phyloP scores from a whole-genome alignment of 768 basidiomycete genomes.

The Sarcodon sp. region DNA sequence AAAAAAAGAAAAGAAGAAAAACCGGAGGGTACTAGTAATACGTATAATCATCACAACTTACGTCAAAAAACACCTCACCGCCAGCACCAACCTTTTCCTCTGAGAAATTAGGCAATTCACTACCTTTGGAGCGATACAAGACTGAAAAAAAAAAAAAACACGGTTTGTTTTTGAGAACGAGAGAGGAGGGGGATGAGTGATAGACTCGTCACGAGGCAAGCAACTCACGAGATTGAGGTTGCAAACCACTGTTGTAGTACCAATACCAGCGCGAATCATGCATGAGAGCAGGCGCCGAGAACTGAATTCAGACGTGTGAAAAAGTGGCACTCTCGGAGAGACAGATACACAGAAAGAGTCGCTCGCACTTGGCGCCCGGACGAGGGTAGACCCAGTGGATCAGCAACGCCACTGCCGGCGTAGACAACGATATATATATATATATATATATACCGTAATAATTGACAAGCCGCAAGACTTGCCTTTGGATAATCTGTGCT shows the following conservation, averaged over 20 bases:
- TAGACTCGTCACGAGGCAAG: neutral
- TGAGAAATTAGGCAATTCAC: slow-evolving; percentile 39
- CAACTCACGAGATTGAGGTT: slow-evolving; percentile 40
- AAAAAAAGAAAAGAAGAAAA: no score
- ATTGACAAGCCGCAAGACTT: neutral
- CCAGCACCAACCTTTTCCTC: slow-evolving; percentile 24
- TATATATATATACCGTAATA: no score
- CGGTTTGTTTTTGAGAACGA: neutral
- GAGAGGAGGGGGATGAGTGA: neutral
- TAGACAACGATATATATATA: no score
- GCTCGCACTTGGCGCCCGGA: no score
- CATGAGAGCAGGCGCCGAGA: slow-evolving; percentile 46
- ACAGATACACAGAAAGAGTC: neutral
- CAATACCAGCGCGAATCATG: slow-evolving; percentile 72
- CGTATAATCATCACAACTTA: slow-evolving; percentile 16
- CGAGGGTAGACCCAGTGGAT: no score
- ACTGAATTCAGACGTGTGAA: slow-evolving; percentile 24
- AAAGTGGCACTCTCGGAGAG: neutral
- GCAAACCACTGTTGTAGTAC: slow-evolving; percentile 68
- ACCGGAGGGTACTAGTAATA: neutral
- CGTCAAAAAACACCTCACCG: slow-evolving; percentile 74
- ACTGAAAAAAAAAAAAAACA: slow-evolving; percentile 22
- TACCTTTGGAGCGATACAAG: slow-evolving; percentile 45
- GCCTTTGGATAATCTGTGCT: slow-evolving; percentile 42
- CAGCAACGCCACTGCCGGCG: no score